Evolutionary conservation across 176 grass and related monocot species (phyloP).

Genomic region (Bolboschoenus planiculmis): DNA sequence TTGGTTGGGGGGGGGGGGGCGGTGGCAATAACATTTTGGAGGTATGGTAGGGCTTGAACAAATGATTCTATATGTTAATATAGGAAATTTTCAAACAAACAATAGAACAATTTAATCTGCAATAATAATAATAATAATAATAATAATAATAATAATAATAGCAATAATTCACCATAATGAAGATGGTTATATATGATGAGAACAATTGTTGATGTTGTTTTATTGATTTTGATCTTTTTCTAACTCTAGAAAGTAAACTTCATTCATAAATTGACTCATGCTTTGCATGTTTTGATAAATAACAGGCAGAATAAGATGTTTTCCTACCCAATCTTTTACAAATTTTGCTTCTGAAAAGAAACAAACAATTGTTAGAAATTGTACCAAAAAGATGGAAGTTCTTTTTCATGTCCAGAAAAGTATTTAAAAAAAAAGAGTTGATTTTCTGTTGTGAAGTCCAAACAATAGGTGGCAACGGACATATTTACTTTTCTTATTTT

Average conservation of each 20-base stretch:
- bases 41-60: no score
- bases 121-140: no score
- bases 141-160: no score
- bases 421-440: neutral
- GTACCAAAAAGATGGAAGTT: neutral
- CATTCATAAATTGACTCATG: neutral
- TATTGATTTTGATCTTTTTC: neutral
- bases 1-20: no score
- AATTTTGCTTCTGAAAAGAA: neutral
- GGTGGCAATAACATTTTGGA: no score
- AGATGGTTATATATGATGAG: neutral
- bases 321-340: neutral
- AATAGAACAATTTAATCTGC: no score
- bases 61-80: no score
- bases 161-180: neutral
- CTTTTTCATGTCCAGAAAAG: neutral
- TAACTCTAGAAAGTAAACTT: neutral
- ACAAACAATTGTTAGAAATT: neutral
- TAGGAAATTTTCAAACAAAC: no score
- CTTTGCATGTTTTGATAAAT: neutral
- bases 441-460: neutral
- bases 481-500: neutral
- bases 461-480: neutral
- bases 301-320: neutral
- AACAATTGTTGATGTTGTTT: neutral